Base-by-base conservation (phyloP, 208 protist species). In the Histomonas meleagridis region DNA sequence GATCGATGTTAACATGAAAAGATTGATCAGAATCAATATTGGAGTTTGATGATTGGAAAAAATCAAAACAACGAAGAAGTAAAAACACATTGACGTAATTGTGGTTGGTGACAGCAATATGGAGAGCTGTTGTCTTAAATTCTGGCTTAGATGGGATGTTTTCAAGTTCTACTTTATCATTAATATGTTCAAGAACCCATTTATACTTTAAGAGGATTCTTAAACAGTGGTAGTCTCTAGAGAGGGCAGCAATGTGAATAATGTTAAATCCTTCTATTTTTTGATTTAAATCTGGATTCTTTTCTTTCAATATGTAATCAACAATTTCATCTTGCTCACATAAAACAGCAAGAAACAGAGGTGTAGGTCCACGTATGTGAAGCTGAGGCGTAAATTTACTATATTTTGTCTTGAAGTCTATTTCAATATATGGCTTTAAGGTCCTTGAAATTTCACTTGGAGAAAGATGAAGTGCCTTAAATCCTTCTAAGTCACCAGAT, bases 271-370 rank as follows among this genome's bases (percentile, higher is more conserved):
- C 76, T 18, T 49, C 46, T 38, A 48, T 23, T 55, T 55, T 38
- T n/a, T 40, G 51, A 38, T 32, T 18, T 38, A 86, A 26, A 4
- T 86, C 14, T 86, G 76, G 76, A 12, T 55, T 14, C 1, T 51
- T n/a, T 3, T 55, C 3, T 51, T 55, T 26, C 1, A 86, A 28
- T 38, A 86, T 86, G 7, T 55, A 55, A 38, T 86, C 9, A 38
- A 86, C 46, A 38, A 86, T 86, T 21, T 86, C 76, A 55, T 86
- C 76, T 55, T 28, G 4, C 26, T 86, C 76, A 26, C 76, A 86
- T 21, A 86, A 16, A 38, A 86, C 32, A 12, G 76, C 76, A 86
- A 55, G 35, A 40, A 86, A 57, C 9, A 86, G 9, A 7, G 35
- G 23, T 55, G 76, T 86, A 38, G 76, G 76, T 32, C 60, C 60